Base-by-base conservation (phyloP, 2,329 filamentous ascomycete genomes). In the Helotiales sp. region DNA sequence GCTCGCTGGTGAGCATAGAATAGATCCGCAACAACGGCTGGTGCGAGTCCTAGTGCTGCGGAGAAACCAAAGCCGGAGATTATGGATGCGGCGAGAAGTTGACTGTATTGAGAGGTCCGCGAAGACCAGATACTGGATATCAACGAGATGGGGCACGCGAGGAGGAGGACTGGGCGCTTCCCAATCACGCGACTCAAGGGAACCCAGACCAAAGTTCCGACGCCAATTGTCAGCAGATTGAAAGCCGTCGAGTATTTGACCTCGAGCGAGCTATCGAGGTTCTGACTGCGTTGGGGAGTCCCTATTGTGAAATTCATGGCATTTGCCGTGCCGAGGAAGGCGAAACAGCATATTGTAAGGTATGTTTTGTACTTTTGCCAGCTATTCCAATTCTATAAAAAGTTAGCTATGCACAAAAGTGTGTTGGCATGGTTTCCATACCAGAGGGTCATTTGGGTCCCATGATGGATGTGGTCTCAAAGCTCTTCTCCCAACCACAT, bases 291-390 rank as follows among this genome's bases (percentile, higher is more conserved):
- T 3, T 71, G 66, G 33, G 68, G 57, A 9, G 70, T 68, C 3
- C 73, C 72, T 17, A 75, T 71, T 10, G 72, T 73, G 62, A 74
- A 74, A 50, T 73, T 74, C 46, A 69, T 72, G 19, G 69, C 67
- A 57, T 75, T 75, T 52, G 73, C 69, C 49, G 73, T 74, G 55
- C 73, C 72, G 7, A 75, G 68, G 58, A 75, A 75, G 6, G 71
- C 73, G 63, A 74, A 75, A 53, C 70, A 69, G 60, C 73, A 74
- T 47, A 74, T 69, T 9, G 70, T 73, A 5, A 69, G 57, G 54
- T 72, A 75, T 1, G 71, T 74, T 6, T 55, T 54, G 38, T 56
- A 49, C 22, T 63, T 63, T n/a, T 57, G 54, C 54, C 54, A 51
- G 10, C 15, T 49, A 13, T 33, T 34, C 57, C 57, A 60, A 36